phyloP scores from a whole-genome alignment of 2,329 filamentous ascomycete species.

The Coniochaeta sp. region DNA sequence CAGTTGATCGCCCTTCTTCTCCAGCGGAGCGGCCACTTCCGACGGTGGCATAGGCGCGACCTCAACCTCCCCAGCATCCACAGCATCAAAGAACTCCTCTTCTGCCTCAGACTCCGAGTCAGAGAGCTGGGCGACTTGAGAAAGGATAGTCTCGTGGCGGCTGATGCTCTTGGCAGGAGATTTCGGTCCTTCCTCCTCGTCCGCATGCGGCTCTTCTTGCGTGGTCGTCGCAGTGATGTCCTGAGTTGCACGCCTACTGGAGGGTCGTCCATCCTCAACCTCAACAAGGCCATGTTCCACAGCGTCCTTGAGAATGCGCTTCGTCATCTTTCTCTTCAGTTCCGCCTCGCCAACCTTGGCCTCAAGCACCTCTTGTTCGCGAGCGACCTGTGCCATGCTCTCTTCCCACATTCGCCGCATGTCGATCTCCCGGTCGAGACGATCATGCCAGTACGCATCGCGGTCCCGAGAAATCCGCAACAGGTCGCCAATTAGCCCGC shows the following conservation, averaged over 20 bases:
- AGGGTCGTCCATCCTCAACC: constrained; percentile 26
- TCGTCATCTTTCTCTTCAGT: constrained; percentile 81
- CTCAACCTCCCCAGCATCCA: constrained; percentile 87
- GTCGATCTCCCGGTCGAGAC: constrained; percentile 82
- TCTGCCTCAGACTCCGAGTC: constrained; percentile 77
- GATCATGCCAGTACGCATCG: constrained; percentile 95
- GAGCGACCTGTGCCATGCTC: constrained; percentile 94
- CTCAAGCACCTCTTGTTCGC: constrained; percentile 87
- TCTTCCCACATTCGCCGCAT: constrained; percentile 97
- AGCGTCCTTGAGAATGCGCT: constrained; percentile 80
- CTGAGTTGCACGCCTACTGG: constrained; percentile 19
- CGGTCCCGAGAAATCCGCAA: constrained; percentile 89
- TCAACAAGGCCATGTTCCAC: constrained; percentile 49
- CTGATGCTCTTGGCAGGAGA: constrained; percentile 34
- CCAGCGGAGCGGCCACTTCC: constrained; percentile 27
- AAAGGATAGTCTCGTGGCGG: constrained; percentile 58
- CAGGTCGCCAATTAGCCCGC: constrained; percentile 75
- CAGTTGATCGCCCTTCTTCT: constrained; percentile 32
- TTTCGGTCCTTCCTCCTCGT: constrained; percentile 27
- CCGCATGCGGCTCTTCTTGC: constrained; percentile 19
- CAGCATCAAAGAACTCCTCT: constrained; percentile 94
- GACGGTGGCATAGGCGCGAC: constrained; percentile 58
- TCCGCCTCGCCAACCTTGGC: constrained; percentile 83
- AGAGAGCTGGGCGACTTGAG: constrained; percentile 65
- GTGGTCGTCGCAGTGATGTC: constrained; percentile 16